Conservation (phyloP, 176 grass and related monocot genomes). For the Tuctoria greenei region DNA sequence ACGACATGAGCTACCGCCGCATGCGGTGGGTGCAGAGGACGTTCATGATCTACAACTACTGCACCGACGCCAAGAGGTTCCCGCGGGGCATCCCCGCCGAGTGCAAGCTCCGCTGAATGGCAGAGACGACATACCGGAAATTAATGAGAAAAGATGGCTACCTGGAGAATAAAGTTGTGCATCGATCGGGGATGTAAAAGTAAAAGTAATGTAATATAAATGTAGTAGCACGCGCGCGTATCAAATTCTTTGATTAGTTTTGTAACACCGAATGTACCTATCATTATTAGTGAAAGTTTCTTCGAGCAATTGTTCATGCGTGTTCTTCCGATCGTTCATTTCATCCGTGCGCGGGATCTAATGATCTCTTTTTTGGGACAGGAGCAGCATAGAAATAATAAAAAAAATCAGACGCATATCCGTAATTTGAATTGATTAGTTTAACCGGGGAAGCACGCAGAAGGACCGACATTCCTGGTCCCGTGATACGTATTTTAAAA, state of each 20-base stretch:
- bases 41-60: constrained; percentile 93
- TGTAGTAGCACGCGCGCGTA: constrained; percentile 19
- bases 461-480: constrained; percentile 12
- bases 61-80: constrained; percentile 60
- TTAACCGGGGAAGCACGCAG: not conserved
- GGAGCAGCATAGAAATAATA: not conserved
- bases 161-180: not conserved
- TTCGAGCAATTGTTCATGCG: not conserved
- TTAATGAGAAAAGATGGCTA: not conserved
- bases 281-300: not conserved
- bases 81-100: constrained; percentile 62
- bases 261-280: constrained; percentile 22
- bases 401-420: not conserved
- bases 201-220: constrained; percentile 34
- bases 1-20: constrained; percentile 40
- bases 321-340: not conserved
- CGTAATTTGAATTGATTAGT: not conserved
- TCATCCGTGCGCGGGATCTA: not conserved
- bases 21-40: constrained; percentile 68
- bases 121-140: not conserved
- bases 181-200: no score
- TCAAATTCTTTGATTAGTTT: constrained; percentile 51
- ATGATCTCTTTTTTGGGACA: not conserved
- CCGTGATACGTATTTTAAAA: constrained; percentile 5
- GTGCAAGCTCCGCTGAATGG: constrained; percentile 57